Evolutionary conservation across 306 rosid species (phyloP).

Genomic region (Dryas octopetala): DNA sequence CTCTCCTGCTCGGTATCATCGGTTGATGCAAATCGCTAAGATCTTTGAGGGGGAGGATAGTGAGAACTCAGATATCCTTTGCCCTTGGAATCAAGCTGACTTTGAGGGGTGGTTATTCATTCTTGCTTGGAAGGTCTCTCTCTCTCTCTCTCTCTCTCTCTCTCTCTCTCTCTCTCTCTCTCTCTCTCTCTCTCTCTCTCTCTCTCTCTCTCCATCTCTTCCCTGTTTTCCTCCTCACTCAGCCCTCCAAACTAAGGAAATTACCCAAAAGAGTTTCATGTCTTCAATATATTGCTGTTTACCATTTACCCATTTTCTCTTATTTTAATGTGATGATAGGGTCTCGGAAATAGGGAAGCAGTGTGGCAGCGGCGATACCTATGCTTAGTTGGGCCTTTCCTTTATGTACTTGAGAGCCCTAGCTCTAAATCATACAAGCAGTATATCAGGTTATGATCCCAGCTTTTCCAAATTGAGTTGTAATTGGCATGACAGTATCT

Average conservation of each 20-base stretch:
- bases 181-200: conserved; percentile 12
- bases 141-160: conserved; percentile 18
- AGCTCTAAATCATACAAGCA: conserved; percentile 80
- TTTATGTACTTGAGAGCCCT: conserved; percentile 87
- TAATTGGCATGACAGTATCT: background rate
- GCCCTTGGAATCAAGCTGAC: conserved; percentile 86
- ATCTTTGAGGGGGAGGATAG: conserved; percentile 68
- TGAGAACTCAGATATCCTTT: conserved; percentile 55
- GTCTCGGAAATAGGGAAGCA: conserved; percentile 95
- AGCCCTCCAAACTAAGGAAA: background rate
- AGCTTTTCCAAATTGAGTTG: conserved; percentile 22
- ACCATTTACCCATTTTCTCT: background rate
- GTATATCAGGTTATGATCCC: conserved; percentile 63
- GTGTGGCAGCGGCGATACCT: conserved; percentile 85
- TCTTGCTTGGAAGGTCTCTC: conserved; percentile 74
- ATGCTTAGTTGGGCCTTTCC: conserved; percentile 86
- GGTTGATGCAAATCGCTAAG: conserved; percentile 79
- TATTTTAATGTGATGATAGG: conserved; percentile 51
- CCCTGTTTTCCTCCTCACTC: background rate
- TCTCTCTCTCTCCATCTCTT: background rate
- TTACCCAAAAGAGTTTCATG: background rate
- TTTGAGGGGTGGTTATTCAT: conserved; percentile 92
- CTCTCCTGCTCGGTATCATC: conserved; percentile 97
- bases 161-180: conserved; percentile 3
- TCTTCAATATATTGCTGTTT: conserved; percentile 4